These are phyloP conservation scores for Trapa incisa DNA, from an alignment of 345 rosid genomes.

Conservation along the genomic window DNA sequence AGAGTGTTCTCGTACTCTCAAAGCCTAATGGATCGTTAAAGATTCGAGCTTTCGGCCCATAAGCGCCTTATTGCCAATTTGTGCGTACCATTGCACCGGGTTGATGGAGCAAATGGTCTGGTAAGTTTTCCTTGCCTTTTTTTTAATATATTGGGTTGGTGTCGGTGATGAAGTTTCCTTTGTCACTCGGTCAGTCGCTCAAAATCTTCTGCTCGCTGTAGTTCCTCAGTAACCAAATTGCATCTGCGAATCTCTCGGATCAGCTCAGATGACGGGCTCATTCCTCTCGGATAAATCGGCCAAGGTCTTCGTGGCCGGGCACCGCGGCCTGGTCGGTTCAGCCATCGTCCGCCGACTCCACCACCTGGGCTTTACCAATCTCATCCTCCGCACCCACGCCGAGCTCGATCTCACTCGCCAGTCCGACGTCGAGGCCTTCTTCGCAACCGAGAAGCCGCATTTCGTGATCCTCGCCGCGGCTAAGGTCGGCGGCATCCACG, in stretches of 20 bases:
- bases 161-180: background rate
- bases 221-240: background rate
- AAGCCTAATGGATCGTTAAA: too few relatives aligned
- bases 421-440: constrained; percentile 64
- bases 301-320: constrained; percentile 92
- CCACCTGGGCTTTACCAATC: constrained; percentile 47
- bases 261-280: constrained; percentile 13
- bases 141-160: too few relatives aligned
- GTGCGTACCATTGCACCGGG: background rate
- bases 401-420: constrained; percentile 87
- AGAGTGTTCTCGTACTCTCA: too few relatives aligned
- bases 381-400: constrained; percentile 54
- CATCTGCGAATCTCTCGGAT: background rate
- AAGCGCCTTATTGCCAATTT: too few relatives aligned
- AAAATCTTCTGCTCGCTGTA: background rate
- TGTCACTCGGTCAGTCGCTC: background rate
- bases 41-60: too few relatives aligned
- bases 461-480: constrained; percentile 80
- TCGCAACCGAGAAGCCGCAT: constrained; percentile 47
- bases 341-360: constrained; percentile 70
- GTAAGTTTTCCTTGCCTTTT: too few relatives aligned
- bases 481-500: constrained; percentile 94
- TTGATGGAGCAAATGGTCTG: background rate
- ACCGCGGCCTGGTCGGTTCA: constrained; percentile 88
- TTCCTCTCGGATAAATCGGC: constrained; percentile 54